phyloP scores from a whole-genome alignment of 768 basidiomycete genomes.

The Boletellus ananiceps region DNA sequence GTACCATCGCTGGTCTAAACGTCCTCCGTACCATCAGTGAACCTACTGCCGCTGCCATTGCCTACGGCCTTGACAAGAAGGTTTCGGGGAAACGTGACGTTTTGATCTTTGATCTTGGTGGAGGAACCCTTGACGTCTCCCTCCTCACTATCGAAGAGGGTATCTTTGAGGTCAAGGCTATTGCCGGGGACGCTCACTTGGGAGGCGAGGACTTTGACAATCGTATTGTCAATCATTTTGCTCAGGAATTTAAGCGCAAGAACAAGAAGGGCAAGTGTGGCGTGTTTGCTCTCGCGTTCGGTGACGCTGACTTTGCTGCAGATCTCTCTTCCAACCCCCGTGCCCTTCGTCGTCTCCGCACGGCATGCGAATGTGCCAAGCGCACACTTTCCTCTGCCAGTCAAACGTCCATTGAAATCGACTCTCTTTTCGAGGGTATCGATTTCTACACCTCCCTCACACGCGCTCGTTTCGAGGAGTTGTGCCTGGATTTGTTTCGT shows the following conservation, averaged over 20 bases:
- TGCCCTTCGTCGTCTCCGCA: too few species aligned
- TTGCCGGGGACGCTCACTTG: slow-evolving; percentile 96
- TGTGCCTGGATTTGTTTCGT: slow-evolving; percentile 94
- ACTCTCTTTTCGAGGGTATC: slow-evolving; percentile 95
- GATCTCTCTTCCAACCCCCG: too few species aligned
- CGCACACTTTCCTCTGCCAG: slow-evolving; percentile 23
- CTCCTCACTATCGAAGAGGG: slow-evolving; percentile 95
- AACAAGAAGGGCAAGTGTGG: slow-evolving; percentile 77
- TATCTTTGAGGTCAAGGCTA: slow-evolving; percentile 97
- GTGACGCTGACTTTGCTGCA: slow-evolving; percentile 6
- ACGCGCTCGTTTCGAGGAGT: slow-evolving; percentile 95
- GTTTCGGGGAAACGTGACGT: slow-evolving; percentile 88
- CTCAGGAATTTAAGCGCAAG: slow-evolving; percentile 96
- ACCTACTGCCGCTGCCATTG: slow-evolving; percentile 96
- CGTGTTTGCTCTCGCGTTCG: not conserved
- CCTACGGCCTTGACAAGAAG: slow-evolving; percentile 97
- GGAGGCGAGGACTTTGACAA: slow-evolving; percentile 57
- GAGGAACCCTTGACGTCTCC: slow-evolving; percentile 75
- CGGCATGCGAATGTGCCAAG: too few species aligned
- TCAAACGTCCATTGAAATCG: slow-evolving; percentile 96
- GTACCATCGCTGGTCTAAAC: slow-evolving; percentile 88
- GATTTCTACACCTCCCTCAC: slow-evolving; percentile 99
- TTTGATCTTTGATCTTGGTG: slow-evolving; percentile 68
- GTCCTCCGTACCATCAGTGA: slow-evolving; percentile 99
- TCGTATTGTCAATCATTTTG: slow-evolving; percentile 88